These are phyloP conservation scores for Pythium dissimile DNA, from an alignment of 352 stramenopile species.

Conservation along the genomic window DNA sequence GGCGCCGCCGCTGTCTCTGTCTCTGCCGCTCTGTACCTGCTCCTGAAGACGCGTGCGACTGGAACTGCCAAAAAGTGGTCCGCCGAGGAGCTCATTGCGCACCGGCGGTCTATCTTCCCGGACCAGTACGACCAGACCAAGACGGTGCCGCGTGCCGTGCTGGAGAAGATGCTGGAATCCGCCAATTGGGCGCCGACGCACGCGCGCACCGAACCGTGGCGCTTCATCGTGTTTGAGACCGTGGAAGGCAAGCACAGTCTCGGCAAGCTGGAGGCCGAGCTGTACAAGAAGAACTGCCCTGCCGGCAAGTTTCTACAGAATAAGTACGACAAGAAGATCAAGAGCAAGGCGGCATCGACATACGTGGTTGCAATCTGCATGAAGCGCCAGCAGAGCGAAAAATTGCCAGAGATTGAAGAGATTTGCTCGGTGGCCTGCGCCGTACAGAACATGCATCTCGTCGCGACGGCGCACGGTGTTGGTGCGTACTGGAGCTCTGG, in stretches of 20 bases:
- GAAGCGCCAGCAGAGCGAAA: constrained; percentile 81
- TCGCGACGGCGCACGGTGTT: constrained; percentile 57
- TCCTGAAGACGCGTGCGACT: background rate
- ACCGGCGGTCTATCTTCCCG: constrained; percentile 75
- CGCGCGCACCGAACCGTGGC: constrained; percentile 78
- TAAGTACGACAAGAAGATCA: constrained; percentile 79
- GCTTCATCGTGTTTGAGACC: constrained; percentile 71
- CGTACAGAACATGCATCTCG: constrained; percentile 85
- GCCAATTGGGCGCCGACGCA: constrained; percentile 86
- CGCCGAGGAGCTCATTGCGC: constrained; percentile 73
- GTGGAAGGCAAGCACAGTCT: constrained; percentile 48
- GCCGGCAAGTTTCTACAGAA: constrained; percentile 65
- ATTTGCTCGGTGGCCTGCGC: constrained; percentile 68
- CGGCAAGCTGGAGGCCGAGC: constrained; percentile 56
- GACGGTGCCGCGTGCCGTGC: constrained; percentile 45
- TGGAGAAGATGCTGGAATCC: constrained; percentile 73
- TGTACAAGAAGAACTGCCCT: constrained; percentile 70
- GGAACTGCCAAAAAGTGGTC: constrained; percentile 33
- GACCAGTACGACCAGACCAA: constrained; percentile 58
- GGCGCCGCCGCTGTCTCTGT: constrained; percentile 10
- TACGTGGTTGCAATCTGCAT: constrained; percentile 85
- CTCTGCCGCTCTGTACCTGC: constrained; percentile 3
- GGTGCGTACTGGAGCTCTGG: constrained; percentile 86
- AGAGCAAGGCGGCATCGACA: constrained; percentile 65
- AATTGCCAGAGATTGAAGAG: constrained; percentile 80